Evolutionary conservation across 2,329 filamentous ascomycete species (phyloP).

Genomic region (Xylaria sp.): DNA sequence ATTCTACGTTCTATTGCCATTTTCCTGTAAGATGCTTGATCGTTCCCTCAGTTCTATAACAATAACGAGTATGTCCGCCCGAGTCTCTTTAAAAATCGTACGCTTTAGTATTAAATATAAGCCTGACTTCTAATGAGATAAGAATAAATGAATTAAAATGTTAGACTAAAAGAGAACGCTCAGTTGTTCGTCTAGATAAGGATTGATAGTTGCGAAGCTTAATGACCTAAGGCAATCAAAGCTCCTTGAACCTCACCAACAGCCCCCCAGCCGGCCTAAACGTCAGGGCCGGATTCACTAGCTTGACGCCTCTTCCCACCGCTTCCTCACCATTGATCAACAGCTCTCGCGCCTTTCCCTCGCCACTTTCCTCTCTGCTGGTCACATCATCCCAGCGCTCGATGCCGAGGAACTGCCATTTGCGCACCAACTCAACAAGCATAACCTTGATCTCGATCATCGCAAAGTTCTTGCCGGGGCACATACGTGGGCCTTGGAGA

Average conservation of each 20-base stretch:
- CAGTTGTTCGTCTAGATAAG: neutral
- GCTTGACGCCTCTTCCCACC: constrained; percentile 39
- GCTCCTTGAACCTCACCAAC: constrained; percentile 40
- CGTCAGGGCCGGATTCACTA: constrained; percentile 44
- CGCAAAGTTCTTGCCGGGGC: constrained; percentile 45
- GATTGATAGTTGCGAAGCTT: too few relatives aligned
- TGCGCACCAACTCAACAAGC: constrained; percentile 43
- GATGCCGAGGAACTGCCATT: constrained; percentile 42
- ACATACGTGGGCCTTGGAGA: constrained; percentile 46
- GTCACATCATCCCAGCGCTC: constrained; percentile 27
- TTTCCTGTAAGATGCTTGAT: too few relatives aligned
- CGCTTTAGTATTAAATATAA: too few relatives aligned
- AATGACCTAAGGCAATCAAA: constrained; percentile 10
- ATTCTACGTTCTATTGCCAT: too few relatives aligned
- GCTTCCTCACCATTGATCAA: constrained; percentile 39
- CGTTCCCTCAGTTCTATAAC: too few relatives aligned
- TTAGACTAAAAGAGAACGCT: neutral
- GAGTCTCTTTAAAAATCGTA: too few relatives aligned
- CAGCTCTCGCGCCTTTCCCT: constrained; percentile 27
- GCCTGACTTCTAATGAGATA: neutral
- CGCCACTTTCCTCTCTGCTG: neutral
- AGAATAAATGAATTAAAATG: neutral
- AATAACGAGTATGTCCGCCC: too few relatives aligned
- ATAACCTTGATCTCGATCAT: constrained; percentile 44
- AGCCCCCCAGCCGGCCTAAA: constrained; percentile 40